Base-by-base conservation (phyloP, 148 eudicot genomes). In the Suaeda aralocaspica region DNA sequence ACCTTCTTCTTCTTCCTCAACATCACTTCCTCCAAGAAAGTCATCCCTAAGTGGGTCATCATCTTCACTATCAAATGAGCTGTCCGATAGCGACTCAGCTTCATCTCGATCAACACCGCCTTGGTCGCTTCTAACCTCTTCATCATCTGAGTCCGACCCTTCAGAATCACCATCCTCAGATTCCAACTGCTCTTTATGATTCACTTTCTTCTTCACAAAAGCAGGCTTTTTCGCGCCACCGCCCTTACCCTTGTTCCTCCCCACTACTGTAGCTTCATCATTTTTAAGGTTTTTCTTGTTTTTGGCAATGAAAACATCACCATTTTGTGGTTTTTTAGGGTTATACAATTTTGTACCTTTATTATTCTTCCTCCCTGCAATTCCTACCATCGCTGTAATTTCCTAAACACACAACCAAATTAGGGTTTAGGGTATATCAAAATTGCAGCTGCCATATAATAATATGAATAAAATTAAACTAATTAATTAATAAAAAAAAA, bases 1-100 rank as follows among this genome's bases (percentile, higher is more conserved):
- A 66, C 76, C 84, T 67, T 55, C 61, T 14, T 71, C 85, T 61
- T 74, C 84, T 67, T 55, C 61, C 10, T 71, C 85, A 24, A 75
- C 91, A 11, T 81, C 89, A 79, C 84, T 76, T 74, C 84, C 90
- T 65, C 73, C 78, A 46, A 89, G 81, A 39, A 91, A 82, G 72
- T 91, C 92, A 72, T 81, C 85, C 0, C 77, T 72, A 69, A 83
- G 74, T 0, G 83, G 82, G 24, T 83, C 86, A 10, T 49, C 78
- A 60, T 69, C 74, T 21, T 58, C 74, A 44, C 78, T 86, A n/a
- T 82, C 87, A 24, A 84, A 82, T 22, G 87, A 86, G 71, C 76
- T 68, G n/a, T 75, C 91, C 6, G 78, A 78, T 56, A 39, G 70
- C 15, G 80, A 79, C 59, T 62, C 79, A 9, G 42, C 78, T 36